Evolutionary conservation across 225 moss, liverwort and hornwort genomes (phyloP), one percentile per base, ranked within the genome.

Genomic region (Straminergon stramineum): DNA sequence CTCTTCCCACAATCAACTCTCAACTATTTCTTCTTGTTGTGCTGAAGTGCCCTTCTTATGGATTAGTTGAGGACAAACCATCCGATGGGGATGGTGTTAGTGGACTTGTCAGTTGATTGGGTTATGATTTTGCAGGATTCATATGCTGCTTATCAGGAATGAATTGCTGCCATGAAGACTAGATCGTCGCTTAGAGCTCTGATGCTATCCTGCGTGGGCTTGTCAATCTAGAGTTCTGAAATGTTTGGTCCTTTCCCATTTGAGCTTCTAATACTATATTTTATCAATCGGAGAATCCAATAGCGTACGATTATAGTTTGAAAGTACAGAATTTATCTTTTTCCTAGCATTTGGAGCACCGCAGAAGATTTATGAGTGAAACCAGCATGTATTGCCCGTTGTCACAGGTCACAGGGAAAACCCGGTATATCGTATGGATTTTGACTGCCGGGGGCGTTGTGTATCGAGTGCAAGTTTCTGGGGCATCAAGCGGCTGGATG

Each of bases 401-500:
- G 75, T 79, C 39, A 37, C 92, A 95, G 95, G 86, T 77, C 35
- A 78, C 88, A 71, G 91, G 92, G 70, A 95, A 95, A 92, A 73
- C 86, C 75, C 91, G 92, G n/a, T 91, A 95, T 62, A 69, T 89
- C 60, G 91, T 93, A 48, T 95, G 93, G 93, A 88, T 88, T 89
- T 90, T 95, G 90, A 91, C 92, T 55, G 88, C 88, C 34, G 91
- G 93, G 55, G 95, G 93, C 80, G 92, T 95, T 67, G 83, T 92
- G 3, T 91, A 92, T 84, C 95, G 93, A 84, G 78, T 93, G 51
- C 90, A 92, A 89, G 84, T 95, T 84, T 85, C 90, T 71, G 92
- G 93, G 82, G 90, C 93, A 80, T 91, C 90, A 77, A 90, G 75
- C 84, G 92, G 93, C 69, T 95, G 95, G 95, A 92, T 90, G 91